Base-by-base conservation (phyloP, 495 filamentous ascomycete genomes). In the Aspergillus cristatus region DNA sequence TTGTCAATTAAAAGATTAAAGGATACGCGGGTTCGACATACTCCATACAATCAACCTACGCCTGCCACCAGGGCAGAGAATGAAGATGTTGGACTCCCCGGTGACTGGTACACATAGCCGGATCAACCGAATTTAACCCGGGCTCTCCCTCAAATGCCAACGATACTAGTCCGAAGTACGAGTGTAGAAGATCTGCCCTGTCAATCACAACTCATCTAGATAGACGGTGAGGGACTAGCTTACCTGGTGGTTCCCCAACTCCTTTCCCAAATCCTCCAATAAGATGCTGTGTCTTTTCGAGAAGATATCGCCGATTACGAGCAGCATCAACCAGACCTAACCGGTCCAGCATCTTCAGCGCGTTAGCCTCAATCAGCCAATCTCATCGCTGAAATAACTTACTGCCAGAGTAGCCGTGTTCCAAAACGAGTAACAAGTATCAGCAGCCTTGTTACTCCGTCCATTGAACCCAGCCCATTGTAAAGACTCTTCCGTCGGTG, bases 391-490 rank as follows among this genome's bases (percentile, higher is more conserved):
- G 1, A 18, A 20, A 30, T 29, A 12, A 6, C 66, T 46, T 65
- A 85, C 75, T 34, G 59, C 63, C 6, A 97, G 58, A 5, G 85
- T 76, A 8, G 74, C 88, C 18, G 70, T 70, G 2, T 82, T 83
- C 91, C 91, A 98, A 67, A 87, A 98, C 5, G 74, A 78, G 58
- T 98, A 97, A 59, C 91, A 98, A 1, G 90, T 97, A 61, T 98
- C 91, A 14, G 81, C 79, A 10, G 75, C 56, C 53, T 98, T 98
- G 63, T 95, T 95, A 43, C 71, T 74, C 24, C 91, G 77, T 30
- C 91, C 91, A 48, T 90, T 94, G 54, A 93, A 85, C 15, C 86
- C 90, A 6, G 73, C 70, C 43, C 63, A 76, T 32, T 54, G 68
- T 56, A 69, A 61, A 46, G 46, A 55, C 29, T 50, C 45, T 35